phyloP scores from a whole-genome alignment of 345 rosid genomes.

The Chamaenerion angustifolium region DNA sequence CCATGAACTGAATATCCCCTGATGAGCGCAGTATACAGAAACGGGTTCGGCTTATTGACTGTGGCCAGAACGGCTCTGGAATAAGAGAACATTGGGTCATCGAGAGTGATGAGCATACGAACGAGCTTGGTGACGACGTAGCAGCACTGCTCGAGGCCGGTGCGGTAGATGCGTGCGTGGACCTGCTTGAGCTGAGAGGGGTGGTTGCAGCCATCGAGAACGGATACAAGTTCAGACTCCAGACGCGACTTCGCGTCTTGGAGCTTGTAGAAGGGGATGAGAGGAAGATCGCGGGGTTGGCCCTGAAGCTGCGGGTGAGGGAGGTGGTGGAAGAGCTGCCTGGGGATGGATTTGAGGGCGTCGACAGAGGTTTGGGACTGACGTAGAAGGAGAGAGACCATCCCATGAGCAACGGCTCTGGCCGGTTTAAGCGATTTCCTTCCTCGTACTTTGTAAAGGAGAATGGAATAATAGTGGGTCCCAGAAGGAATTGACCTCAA shows the following conservation, averaged over 20 bases:
- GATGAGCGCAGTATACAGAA: constrained; percentile 63
- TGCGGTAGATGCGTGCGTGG: constrained; percentile 35
- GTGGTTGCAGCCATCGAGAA: constrained; percentile 30
- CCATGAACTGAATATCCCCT: constrained; percentile 47
- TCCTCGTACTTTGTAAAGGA: too few species aligned
- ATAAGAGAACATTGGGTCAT: constrained; percentile 35
- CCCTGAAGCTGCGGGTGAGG: background rate
- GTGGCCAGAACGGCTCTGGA: constrained; percentile 38
- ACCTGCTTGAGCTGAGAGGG: constrained; percentile 39
- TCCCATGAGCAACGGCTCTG: background rate
- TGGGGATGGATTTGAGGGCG: constrained; percentile 10
- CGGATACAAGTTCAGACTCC: constrained; percentile 26
- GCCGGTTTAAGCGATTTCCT: too few species aligned
- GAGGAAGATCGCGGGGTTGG: constrained; percentile 7
- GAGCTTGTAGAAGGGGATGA: background rate
- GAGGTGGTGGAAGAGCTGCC: constrained; percentile 7
- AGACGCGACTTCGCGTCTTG: constrained; percentile 10
- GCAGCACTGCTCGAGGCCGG: constrained; percentile 38
- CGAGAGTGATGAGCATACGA: constrained; percentile 41
- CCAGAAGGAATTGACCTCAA: too few species aligned
- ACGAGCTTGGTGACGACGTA: constrained; percentile 57
- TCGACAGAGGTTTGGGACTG: constrained; percentile 2
- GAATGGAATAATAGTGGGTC: too few species aligned
- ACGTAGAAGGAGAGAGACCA: background rate
- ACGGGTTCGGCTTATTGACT: constrained; percentile 44